Evolutionary conservation across 495 filamentous ascomycete genomes (phyloP).

Genomic region (Rhypophila decipiens): DNA sequence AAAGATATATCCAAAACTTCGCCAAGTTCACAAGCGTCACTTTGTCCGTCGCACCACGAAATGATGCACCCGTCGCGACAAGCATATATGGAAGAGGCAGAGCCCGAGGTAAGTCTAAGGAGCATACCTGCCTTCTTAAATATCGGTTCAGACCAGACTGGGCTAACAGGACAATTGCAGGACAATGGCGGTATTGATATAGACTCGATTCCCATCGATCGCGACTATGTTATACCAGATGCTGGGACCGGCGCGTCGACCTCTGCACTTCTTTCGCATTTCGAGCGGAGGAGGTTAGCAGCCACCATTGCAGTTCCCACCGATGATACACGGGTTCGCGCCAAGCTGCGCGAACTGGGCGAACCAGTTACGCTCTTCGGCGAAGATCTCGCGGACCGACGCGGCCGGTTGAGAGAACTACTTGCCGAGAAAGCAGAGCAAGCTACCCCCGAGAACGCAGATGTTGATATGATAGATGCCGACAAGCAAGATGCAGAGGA

Average conservation of each 20-base stretch:
- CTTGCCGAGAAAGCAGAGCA: slow-evolving; percentile 67
- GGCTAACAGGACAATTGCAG: slow-evolving; percentile 27
- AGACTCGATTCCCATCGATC: slow-evolving; percentile 76
- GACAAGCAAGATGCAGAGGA: slow-evolving; percentile 59
- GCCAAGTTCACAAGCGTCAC: no score
- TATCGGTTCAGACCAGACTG: slow-evolving; percentile 22
- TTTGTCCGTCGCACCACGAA: no score
- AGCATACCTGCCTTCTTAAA: slow-evolving; percentile 16
- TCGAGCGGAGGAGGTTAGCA: slow-evolving; percentile 80
- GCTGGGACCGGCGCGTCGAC: slow-evolving; percentile 69
- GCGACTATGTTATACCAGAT: slow-evolving; percentile 74
- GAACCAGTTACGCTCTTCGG: slow-evolving; percentile 95
- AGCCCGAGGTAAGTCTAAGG: slow-evolving; percentile 56
- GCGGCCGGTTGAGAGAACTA: slow-evolving; percentile 80
- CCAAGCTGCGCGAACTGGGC: slow-evolving; percentile 71
- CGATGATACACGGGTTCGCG: slow-evolving; percentile 81
- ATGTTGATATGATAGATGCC: slow-evolving; percentile 58
- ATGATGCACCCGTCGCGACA: slow-evolving; percentile 87
- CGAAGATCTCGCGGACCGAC: slow-evolving; percentile 77
- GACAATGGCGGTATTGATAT: slow-evolving; percentile 68
- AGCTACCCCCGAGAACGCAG: slow-evolving; percentile 45
- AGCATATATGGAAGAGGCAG: slow-evolving; percentile 90
- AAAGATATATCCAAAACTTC: no score
- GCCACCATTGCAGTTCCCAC: slow-evolving; percentile 93
- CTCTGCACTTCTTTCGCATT: slow-evolving; percentile 81